Evolutionary conservation across 495 filamentous ascomycete species (phyloP).

Genomic region (Acidiella bohemica): DNA sequence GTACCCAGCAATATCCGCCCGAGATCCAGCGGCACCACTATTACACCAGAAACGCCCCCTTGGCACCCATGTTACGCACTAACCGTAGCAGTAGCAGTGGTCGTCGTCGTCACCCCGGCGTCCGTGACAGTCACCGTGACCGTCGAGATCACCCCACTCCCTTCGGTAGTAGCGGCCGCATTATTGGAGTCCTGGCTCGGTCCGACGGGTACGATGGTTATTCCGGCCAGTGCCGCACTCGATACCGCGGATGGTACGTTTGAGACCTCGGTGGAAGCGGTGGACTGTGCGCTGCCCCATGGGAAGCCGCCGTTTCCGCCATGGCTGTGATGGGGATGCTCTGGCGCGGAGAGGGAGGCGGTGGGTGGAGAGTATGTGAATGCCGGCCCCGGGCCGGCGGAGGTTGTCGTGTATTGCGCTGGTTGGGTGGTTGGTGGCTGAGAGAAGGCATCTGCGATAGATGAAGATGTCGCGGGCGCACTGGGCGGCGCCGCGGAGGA

Average conservation of each 20-base stretch:
- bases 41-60: too few species aligned
- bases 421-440: neutral
- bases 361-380: neutral
- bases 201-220: constrained; percentile 19
- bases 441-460: neutral
- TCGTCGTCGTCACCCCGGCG: constrained; percentile 15
- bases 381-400: neutral
- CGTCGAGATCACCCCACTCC: constrained; percentile 8
- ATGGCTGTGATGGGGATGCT: neutral
- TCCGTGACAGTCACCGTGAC: constrained; percentile 16
- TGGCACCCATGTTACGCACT: too few species aligned
- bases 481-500: too few species aligned
- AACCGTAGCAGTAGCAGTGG: too few species aligned
- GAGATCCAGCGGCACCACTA: too few species aligned
- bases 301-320: too few species aligned
- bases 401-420: neutral
- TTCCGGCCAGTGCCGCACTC: constrained; percentile 4
- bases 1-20: too few species aligned
- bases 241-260: neutral
- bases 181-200: too few species aligned
- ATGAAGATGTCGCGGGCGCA: too few species aligned
- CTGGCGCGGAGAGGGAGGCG: neutral
- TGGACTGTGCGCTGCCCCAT: neutral
- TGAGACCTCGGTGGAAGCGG: neutral
- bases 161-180: neutral